phyloP scores from a whole-genome alignment of 768 basidiomycete genomes.

The Lactifluus subvellereus region DNA sequence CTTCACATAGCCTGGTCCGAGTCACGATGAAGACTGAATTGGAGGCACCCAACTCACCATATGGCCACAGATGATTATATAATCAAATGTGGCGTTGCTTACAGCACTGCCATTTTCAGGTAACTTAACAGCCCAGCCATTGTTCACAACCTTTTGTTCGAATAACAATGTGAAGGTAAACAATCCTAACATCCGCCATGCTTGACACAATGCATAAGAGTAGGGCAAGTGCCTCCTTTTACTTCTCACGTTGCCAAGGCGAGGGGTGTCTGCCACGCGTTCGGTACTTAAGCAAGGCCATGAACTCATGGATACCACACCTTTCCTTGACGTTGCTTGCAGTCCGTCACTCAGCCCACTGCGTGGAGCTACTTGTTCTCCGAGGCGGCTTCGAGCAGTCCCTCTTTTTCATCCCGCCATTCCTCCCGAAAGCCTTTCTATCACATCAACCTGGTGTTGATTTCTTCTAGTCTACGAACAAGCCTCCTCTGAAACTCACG shows the following conservation, averaged over 20 bases:
- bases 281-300: slow-evolving; percentile 17
- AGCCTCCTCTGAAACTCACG: not conserved
- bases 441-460: slow-evolving; percentile 23
- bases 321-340: slow-evolving; percentile 9
- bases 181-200: not conserved
- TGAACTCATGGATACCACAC: slow-evolving; percentile 18
- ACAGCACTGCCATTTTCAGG: slow-evolving; percentile 3
- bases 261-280: slow-evolving; percentile 10
- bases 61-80: not conserved
- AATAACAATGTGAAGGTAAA: slow-evolving; percentile 7
- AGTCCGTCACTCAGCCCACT: slow-evolving; percentile 15
- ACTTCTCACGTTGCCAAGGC: slow-evolving; percentile 19
- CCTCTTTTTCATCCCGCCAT: slow-evolving; percentile 3
- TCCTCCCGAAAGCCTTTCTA: not conserved
- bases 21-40: not conserved
- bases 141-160: slow-evolving; percentile 15
- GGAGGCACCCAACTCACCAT: too few species aligned
- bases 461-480: slow-evolving; percentile 1
- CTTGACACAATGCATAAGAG: slow-evolving; percentile 10
- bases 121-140: not conserved
- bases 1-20: too few species aligned
- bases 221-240: not conserved
- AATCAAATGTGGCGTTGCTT: not conserved
- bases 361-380: slow-evolving; percentile 10
- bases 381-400: slow-evolving; percentile 8